Conservation (phyloP, 805 yeast genomes). For the Candida endomychidarum region DNA sequence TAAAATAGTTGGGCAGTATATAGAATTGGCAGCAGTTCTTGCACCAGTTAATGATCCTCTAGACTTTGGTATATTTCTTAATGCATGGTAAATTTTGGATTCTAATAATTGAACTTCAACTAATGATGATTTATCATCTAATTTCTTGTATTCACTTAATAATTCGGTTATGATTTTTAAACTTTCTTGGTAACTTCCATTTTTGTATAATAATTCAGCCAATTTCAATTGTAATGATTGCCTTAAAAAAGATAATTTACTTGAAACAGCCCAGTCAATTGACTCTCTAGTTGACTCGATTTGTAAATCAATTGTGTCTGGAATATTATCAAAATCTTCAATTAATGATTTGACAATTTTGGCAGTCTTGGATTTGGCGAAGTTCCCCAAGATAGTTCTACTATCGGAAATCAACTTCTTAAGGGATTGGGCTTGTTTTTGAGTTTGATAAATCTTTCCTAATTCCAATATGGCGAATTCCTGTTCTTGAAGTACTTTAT, state of each 20-base stretch:
- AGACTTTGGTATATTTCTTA: constrained; percentile 87
- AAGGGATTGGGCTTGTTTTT: constrained; percentile 51
- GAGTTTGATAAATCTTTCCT: constrained; percentile 65
- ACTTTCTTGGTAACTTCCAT: constrained; percentile 65
- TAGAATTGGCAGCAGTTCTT: constrained; percentile 94
- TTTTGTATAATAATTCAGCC: constrained; percentile 70
- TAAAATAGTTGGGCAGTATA: constrained; percentile 88
- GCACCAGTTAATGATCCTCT: constrained; percentile 93
- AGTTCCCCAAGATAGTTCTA: constrained; percentile 66
- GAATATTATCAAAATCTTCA: constrained; percentile 69
- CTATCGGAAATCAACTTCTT: constrained; percentile 64
- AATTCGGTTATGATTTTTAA: constrained; percentile 68
- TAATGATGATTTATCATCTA: constrained; percentile 92
- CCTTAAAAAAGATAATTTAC: constrained; percentile 83
- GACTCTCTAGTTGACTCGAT: constrained; percentile 72
- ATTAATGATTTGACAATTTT: constrained; percentile 81
- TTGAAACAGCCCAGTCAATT: constrained; percentile 82
- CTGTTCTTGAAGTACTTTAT: constrained; percentile 38
- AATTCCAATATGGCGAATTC: constrained; percentile 74
- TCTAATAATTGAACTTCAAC: constrained; percentile 95
- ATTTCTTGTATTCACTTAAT: constrained; percentile 81
- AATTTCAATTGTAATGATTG: constrained; percentile 85
- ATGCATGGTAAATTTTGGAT: constrained; percentile 83
- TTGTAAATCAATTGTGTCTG: constrained; percentile 64
- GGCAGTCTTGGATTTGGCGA: constrained; percentile 94